Conservation (phyloP, 495 filamentous ascomycete genomes). For the Lasiosphaeria miniovina region DNA sequence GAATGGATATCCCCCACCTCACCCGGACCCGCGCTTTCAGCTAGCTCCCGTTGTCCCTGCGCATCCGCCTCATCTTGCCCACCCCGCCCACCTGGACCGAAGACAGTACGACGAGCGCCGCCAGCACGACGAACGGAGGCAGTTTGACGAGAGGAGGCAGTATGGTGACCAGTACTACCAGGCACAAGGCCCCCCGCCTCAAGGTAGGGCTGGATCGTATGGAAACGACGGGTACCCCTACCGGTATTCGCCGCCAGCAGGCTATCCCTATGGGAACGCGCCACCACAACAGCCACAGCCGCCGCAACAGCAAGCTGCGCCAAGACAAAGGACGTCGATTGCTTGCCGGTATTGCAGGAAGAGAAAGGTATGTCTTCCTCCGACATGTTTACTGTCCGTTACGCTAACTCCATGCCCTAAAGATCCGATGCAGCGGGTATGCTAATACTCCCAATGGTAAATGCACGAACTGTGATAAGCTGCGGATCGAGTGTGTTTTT, state of each 20-base stretch:
- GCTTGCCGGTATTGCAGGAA: conserved; percentile 51
- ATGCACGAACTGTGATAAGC: conserved; percentile 50
- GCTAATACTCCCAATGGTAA: conserved; percentile 48
- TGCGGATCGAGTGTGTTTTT: conserved; percentile 51
- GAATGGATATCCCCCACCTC: conserved; percentile 21
- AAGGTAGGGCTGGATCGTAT: conserved; percentile 11
- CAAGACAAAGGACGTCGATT: conserved; percentile 50
- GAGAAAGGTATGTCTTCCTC: conserved; percentile 39
- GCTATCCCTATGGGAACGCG: conserved; percentile 25
- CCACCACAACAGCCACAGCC: conserved; percentile 18
- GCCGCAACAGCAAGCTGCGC: conserved; percentile 41
- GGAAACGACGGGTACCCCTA: conserved; percentile 11
- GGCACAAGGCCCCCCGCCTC: conserved; percentile 11
- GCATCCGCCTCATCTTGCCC: conserved; percentile 12
- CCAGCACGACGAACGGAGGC: conserved; percentile 16
- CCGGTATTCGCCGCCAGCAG: conserved; percentile 17
- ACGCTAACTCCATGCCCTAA: conserved; percentile 2
- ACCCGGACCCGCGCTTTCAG: conserved; percentile 18
- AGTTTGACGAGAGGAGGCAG: conserved; percentile 17
- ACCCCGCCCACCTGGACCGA: conserved; percentile 5
- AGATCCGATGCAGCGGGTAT: conserved; percentile 55
- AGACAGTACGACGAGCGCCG: conserved; percentile 8
- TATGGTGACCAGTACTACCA: conserved; percentile 24
- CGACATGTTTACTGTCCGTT: background rate
- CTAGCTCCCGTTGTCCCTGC: conserved; percentile 12